These are phyloP conservation scores for Cryptosporidium muris DNA, from an alignment of 169 alveolate species.

Conservation along the genomic window DNA sequence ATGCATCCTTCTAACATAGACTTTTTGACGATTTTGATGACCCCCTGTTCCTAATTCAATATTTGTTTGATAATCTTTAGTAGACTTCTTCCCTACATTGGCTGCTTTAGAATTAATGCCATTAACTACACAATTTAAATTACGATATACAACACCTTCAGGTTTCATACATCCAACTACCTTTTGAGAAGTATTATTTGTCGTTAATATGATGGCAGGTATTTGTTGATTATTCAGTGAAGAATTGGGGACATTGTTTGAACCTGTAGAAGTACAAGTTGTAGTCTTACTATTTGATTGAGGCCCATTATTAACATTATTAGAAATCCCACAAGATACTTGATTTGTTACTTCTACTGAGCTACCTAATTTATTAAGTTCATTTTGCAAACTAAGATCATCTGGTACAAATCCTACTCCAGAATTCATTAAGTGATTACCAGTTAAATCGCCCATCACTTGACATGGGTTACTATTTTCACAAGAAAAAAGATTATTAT, in stretches of 20 bases:
- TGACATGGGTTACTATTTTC: not conserved
- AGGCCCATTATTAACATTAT: not conserved
- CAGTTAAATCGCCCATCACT: no score
- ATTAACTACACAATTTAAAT: not conserved
- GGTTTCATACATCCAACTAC: not conserved
- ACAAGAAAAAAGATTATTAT: not conserved
- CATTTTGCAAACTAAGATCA: no score
- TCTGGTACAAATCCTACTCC: no score
- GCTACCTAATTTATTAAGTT: no score
- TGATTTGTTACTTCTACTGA: no score
- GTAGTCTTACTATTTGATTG: not conserved
- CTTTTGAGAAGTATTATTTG: not conserved
- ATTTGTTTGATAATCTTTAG: conserved; percentile 8
- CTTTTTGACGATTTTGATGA: conserved; percentile 2
- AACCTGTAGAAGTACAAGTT: no score
- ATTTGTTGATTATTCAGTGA: no score
- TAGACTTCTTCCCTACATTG: not conserved
- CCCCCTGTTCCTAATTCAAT: not conserved
- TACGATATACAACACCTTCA: not conserved
- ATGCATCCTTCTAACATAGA: conserved; percentile 46
- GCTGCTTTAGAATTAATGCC: conserved; percentile 17
- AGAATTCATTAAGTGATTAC: no score
- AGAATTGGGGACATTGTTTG: no score
- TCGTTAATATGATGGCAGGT: not conserved
- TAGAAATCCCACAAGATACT: not conserved